Evolutionary conservation across 805 yeast species (phyloP).

Genomic region (Sungouiella thailandica): DNA sequence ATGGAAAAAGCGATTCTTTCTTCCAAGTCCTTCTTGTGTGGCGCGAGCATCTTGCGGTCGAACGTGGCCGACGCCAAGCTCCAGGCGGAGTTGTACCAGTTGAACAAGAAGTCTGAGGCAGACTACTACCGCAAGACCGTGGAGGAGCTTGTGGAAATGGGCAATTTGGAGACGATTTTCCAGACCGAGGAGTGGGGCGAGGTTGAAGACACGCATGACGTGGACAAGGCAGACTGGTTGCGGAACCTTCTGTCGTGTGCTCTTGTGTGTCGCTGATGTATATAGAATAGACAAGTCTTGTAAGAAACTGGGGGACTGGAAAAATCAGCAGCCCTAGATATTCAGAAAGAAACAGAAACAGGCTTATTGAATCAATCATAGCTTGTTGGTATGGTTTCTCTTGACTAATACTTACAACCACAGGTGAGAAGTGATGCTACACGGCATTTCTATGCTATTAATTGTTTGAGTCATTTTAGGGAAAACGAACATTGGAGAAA

Average conservation of each 20-base stretch:
- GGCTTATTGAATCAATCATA: too few species aligned
- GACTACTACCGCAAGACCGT: conserved; percentile 40
- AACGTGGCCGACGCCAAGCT: conserved; percentile 21
- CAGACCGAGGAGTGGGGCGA: conserved; percentile 97
- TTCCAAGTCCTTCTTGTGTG: conserved; percentile 83
- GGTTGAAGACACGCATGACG: conserved; percentile 98
- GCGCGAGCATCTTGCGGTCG: conserved; percentile 59
- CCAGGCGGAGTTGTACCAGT: conserved; percentile 26
- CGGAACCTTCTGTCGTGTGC: conserved; percentile 81
- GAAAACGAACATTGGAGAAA: too few species aligned
- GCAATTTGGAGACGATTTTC: conserved; percentile 73
- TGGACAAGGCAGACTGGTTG: conserved; percentile 84
- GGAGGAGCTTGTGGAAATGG: conserved; percentile 71
- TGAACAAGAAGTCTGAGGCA: conserved; percentile 26
- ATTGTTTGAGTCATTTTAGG: too few species aligned
- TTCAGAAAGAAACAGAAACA: too few species aligned
- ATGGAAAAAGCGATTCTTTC: conserved; percentile 85
- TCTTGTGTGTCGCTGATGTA: conserved; percentile 25
- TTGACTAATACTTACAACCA: too few species aligned
- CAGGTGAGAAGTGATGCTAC: too few species aligned
- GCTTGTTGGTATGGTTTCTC: too few species aligned
- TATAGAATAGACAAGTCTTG: background rate
- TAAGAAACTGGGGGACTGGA: too few species aligned
- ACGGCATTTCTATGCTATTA: too few species aligned
- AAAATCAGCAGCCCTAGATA: too few species aligned